Base-by-base conservation (phyloP, 169 alveolate species). In the Cryptosporidium ubiquitum region DNA sequence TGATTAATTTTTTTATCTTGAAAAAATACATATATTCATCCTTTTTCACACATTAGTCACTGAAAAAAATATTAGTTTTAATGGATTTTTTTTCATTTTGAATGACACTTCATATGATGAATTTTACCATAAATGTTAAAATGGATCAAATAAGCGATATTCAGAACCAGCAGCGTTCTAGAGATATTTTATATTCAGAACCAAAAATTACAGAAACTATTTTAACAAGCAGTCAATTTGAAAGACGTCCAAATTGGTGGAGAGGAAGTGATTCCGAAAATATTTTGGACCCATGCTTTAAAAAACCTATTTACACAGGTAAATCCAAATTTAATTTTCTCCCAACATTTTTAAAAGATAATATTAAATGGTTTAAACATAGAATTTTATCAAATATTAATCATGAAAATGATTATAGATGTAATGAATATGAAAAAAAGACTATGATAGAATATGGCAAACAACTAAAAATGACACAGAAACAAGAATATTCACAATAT, bases 221-320 rank as follows among this genome's bases (percentile, higher is more conserved):
- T 7, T 52, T 31, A 71, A 14, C 23, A 20, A 51, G 49, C n/a
- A 49, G 5, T 39, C 20, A 55, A 26, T 4, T 29, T 26, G 70
- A 52, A 55, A 31, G 39, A 73, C 55, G 37, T 5, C 89, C 89
- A 29, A 79, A 42, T 16, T 79, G 89, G 89, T 64, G 58, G 58
- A 79, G 89, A 49, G 79, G 47, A 33, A 79, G 79, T 61, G 49
- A 61, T n/a, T 31, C 29, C n/a, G 89, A 79, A 26, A 18, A 79
- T 44, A 58, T 79, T 61, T 44, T 58, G 33, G 74, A 79, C 16
- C 71, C 74, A 0, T 61, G 47, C 29, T 79, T 79, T 47, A 79
- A 58, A 64, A 58, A 64, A 18, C 89, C 89, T 4, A 61, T 79
- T 29, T 79, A 79, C 52, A 16, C 73, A 2, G 89, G 89, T 3